Evolutionary conservation across 2,329 filamentous ascomycete genomes (phyloP).

Genomic region (Trichophyton schoenleinii): DNA sequence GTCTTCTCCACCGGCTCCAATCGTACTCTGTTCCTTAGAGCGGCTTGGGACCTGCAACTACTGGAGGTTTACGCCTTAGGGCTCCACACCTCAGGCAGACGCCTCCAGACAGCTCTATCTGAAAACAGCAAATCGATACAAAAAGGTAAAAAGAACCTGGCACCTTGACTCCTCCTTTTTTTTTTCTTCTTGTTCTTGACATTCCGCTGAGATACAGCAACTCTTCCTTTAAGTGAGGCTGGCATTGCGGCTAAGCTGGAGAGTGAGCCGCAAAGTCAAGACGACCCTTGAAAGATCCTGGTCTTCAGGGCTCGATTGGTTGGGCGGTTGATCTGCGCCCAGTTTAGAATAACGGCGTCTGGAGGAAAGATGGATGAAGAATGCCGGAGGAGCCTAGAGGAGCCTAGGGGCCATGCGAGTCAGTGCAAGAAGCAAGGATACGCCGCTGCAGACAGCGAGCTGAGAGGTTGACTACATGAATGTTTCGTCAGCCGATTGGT

Average conservation of each 20-base stretch:
- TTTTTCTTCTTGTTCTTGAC: background rate
- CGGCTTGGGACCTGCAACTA: background rate
- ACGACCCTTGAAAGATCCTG: background rate
- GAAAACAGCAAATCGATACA: background rate
- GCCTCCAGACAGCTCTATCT: conserved; percentile 3
- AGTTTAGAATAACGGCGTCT: conserved; percentile 1
- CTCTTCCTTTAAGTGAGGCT: background rate
- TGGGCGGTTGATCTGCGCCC: conserved; percentile 2
- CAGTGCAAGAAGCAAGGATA: background rate
- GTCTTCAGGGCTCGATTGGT: background rate
- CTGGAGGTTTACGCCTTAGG: background rate
- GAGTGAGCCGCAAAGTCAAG: background rate
- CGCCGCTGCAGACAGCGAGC: background rate
- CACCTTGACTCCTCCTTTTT: too few species aligned
- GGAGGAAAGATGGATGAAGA: background rate
- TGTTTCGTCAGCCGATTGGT: background rate
- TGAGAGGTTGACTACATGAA: background rate
- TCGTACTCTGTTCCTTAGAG: background rate
- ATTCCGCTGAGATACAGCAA: background rate
- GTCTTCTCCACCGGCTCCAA: background rate
- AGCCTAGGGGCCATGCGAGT: background rate
- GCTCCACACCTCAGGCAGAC: conserved; percentile 2
- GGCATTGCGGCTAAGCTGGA: background rate
- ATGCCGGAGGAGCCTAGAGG: background rate
- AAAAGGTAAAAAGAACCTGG: background rate